These are phyloP conservation scores for Durusdinium trenchii DNA, from an alignment of 73 alveolate species.

Conservation along the genomic window DNA sequence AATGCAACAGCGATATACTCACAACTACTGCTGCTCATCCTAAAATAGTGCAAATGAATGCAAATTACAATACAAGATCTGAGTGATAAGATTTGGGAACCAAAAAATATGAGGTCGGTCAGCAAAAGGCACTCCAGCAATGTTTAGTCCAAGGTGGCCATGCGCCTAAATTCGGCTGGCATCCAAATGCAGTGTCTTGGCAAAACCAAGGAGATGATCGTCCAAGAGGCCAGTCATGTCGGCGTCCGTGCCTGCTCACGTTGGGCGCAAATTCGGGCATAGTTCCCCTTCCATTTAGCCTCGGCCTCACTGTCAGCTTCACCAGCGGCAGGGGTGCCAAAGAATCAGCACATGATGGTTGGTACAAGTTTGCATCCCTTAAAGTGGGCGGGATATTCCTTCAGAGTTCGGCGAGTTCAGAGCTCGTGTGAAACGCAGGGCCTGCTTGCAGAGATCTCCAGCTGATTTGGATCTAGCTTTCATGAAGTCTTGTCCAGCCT, in stretches of 20 bases:
- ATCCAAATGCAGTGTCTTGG: too few relatives aligned
- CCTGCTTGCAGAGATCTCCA: constrained; percentile 77
- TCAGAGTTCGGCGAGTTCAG: background rate
- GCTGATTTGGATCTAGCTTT: constrained; percentile 74
- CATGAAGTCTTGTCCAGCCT: constrained; percentile 82
- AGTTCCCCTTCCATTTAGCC: constrained; percentile 70
- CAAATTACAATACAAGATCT: background rate
- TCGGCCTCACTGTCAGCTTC: constrained; percentile 61
- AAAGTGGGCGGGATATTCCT: background rate
- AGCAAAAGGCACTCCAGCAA: too few relatives aligned
- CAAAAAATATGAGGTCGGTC: too few relatives aligned
- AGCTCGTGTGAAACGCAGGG: background rate
- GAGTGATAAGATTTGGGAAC: background rate
- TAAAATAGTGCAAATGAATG: background rate
- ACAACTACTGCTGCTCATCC: background rate
- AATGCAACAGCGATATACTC: too few relatives aligned
- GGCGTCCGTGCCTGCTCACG: constrained; percentile 33
- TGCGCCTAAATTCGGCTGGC: too few relatives aligned
- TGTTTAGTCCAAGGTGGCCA: too few relatives aligned
- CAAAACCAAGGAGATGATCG: background rate
- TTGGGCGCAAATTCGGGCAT: constrained; percentile 32
- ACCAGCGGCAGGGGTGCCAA: too few relatives aligned
- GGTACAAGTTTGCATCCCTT: background rate
- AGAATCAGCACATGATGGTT: background rate
- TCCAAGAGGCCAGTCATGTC: background rate